Evolutionary conservation across 352 stramenopile genomes (phyloP).

Genomic region (Blastocystis sp.): DNA sequence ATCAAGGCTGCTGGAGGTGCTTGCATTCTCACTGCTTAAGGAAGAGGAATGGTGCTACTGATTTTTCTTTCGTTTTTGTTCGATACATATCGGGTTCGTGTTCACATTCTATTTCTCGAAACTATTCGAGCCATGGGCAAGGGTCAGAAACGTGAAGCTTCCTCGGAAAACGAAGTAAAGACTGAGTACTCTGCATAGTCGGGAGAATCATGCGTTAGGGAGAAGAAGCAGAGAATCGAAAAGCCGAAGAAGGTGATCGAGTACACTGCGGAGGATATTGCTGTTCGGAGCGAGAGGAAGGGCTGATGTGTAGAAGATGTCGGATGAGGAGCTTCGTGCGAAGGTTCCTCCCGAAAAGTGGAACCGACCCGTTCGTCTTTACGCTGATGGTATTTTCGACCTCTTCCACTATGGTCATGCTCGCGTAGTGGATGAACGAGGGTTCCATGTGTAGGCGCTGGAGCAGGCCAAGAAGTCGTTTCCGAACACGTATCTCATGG

Average conservation of each 20-base stretch:
- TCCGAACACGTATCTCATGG: slow-evolving; percentile 72
- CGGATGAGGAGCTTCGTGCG: slow-evolving; percentile 53
- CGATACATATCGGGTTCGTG: background rate
- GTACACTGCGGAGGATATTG: slow-evolving; percentile 15
- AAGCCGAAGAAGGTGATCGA: background rate
- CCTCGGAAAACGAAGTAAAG: background rate
- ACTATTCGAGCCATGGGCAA: background rate
- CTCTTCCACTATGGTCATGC: slow-evolving; percentile 77
- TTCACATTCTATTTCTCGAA: background rate
- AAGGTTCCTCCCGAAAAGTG: slow-evolving; percentile 55
- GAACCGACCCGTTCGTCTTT: slow-evolving; percentile 67
- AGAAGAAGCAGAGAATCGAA: slow-evolving; percentile 33
- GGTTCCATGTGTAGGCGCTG: slow-evolving; percentile 61
- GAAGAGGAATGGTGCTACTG: background rate
- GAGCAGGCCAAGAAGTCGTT: slow-evolving; percentile 76
- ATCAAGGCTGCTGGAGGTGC: slow-evolving; percentile 96
- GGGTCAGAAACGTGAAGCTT: background rate
- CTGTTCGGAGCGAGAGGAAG: background rate
- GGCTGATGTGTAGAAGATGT: slow-evolving; percentile 50
- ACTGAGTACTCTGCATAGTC: background rate
- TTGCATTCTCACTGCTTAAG: slow-evolving; percentile 61
- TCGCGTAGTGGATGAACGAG: background rate
- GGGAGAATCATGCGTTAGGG: background rate
- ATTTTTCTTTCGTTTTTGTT: background rate
- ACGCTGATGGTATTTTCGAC: slow-evolving; percentile 76